A percentile compares a stretch with the other conserved stretches of the same genome.
Conservation (phyloP, 108 stramenopile species). For the Cyclotella atomus region DNA sequence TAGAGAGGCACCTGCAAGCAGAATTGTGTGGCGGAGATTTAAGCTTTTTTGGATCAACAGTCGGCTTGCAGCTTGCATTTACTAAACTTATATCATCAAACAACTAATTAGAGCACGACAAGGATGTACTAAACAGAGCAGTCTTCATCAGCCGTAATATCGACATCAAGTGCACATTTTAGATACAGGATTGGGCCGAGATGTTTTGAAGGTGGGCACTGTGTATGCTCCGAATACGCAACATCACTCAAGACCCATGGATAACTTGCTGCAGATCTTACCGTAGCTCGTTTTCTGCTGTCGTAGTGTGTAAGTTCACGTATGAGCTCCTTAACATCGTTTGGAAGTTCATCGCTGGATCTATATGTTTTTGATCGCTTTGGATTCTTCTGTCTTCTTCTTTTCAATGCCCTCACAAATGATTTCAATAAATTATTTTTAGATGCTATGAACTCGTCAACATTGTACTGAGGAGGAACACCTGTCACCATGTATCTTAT, state of each 20-base stretch:
- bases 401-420: conserved; percentile 30
- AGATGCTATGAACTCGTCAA: conserved; percentile 64
- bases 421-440: conserved; percentile 35
- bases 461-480: conserved; percentile 73
- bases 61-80: neutral
- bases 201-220: no score
- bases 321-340: no score
- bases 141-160: no score
- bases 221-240: no score
- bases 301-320: no score
- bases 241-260: no score
- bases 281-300: no score
- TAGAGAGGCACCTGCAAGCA: neutral
- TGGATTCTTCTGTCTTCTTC: neutral
- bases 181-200: no score
- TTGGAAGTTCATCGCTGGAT: conserved; percentile 21
- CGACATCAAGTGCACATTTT: no score
- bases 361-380: conserved; percentile 38
- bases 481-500: conserved; percentile 81
- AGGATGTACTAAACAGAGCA: no score
- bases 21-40: neutral
- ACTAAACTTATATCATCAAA: neutral
- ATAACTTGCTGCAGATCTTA: no score
- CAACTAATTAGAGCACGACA: neutral
- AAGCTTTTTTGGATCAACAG: neutral